Conservation (phyloP, 2,329 filamentous ascomycete genomes). For the Colletotrichum sp. region DNA sequence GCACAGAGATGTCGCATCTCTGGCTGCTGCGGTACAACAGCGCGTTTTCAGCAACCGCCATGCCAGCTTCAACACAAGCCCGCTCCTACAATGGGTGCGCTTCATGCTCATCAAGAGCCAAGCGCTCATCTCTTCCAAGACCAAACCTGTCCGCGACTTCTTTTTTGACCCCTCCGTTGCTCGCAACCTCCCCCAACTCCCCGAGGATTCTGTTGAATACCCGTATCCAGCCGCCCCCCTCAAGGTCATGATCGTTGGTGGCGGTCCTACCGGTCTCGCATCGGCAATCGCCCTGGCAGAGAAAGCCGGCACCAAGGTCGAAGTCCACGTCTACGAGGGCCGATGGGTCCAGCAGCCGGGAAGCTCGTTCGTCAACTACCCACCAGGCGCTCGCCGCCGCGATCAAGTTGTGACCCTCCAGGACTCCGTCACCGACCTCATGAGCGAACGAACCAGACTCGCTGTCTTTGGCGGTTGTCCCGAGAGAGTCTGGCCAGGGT, state of each 20-base stretch:
- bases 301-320: constrained; percentile 32
- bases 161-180: background rate
- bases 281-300: constrained; percentile 29
- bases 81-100: constrained; percentile 36
- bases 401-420: background rate
- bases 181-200: background rate
- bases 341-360: constrained; percentile 31
- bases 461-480: constrained; percentile 29
- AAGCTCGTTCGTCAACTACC: constrained; percentile 31
- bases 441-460: background rate
- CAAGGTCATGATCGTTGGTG: background rate
- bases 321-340: constrained; percentile 39
- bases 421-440: background rate
- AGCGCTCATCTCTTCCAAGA: background rate
- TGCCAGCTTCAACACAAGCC: constrained; percentile 31
- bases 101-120: background rate
- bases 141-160: background rate
- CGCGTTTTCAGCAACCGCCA: constrained; percentile 33
- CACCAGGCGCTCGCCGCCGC: constrained; percentile 16
- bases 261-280: background rate
- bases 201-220: background rate
- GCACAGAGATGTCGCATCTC: constrained; percentile 8
- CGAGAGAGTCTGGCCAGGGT: constrained; percentile 39
- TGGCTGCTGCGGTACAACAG: constrained; percentile 32
- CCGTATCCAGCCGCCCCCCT: background rate